Base-by-base conservation (phyloP, 306 rosid species). In the Argentina anserina region DNA sequence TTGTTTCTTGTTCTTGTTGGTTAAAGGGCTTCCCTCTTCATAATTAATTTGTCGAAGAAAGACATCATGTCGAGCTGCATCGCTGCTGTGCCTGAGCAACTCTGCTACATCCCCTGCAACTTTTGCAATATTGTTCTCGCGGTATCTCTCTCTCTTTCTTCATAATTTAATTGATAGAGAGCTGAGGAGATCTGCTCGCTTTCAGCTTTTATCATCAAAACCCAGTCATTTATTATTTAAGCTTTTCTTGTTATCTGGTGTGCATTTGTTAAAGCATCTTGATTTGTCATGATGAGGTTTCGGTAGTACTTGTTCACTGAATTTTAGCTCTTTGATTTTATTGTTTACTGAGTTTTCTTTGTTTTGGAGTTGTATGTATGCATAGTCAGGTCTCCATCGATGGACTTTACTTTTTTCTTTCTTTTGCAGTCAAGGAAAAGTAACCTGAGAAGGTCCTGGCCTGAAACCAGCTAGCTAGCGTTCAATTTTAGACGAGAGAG, bases 91-190 rank as follows among this genome's bases (percentile, higher is more conserved):
- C 86, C 99, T 67, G 97, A 94, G 79, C 95, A 94, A 80, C 92
- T 94, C 50, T 94, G 99, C 88, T 94, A 94, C 86, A 91, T 94
- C 86, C 99, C 97, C 74, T 94, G 99, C 92, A 94, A 88, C 90
- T 89, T 94, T 78, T 94, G 99, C 97, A 91, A 87, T 84, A 89
- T 91, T 75, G 95, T 94, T 88, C 97, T 94, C 82, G 99, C 99
- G 99, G 99, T 81, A 84, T 69, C 70, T 25, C 47, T 45, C 46
- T 42, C 41, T 66, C 7, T 28, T 1, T 78, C 67, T 69, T 56
- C 23, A 69, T 39, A 18, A 33, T 79, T 31, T 47, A 36, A 41
- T 23, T 28, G 69, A 60, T 31, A 6, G 36, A 33, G 21, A 31
- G 36, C 37, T 59, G 39, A 6, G 64, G 3, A 28, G 37, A 60